Percentiles rank a stretch among this genome's conserved stretches.
Evolutionary conservation across 352 stramenopile species (phyloP).

Genomic region (Phytophthora tentaculata): DNA sequence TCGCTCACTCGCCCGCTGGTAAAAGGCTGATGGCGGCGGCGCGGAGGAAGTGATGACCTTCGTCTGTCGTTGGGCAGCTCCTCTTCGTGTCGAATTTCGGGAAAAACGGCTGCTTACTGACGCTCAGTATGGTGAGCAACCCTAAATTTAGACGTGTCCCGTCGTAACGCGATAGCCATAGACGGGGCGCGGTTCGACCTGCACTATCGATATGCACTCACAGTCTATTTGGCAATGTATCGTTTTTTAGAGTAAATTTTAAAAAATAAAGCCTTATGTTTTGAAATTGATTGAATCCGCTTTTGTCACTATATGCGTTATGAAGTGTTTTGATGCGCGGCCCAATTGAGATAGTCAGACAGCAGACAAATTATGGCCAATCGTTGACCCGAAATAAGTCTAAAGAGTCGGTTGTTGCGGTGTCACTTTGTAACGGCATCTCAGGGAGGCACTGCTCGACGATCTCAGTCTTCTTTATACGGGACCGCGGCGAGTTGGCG

Average conservation of each 20-base stretch:
- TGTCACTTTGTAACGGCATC: slow-evolving; percentile 22
- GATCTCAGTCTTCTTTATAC: neutral
- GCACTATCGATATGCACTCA: neutral
- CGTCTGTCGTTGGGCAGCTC: slow-evolving; percentile 30
- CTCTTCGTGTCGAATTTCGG: slow-evolving; percentile 31
- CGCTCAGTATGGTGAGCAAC: slow-evolving; percentile 23
- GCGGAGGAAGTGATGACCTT: slow-evolving; percentile 38
- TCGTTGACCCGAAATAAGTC: neutral
- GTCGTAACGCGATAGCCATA: slow-evolving; percentile 11
- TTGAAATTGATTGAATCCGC: neutral
- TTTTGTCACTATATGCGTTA: neutral
- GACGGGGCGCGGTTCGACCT: slow-evolving; percentile 8
- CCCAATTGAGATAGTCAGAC: slow-evolving; percentile 34
- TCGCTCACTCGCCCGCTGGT: slow-evolving; percentile 11
- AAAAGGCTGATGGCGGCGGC: slow-evolving; percentile 17
- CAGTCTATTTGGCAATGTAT: slow-evolving; percentile 7
- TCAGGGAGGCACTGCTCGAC: slow-evolving; percentile 1
- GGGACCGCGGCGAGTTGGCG: neutral
- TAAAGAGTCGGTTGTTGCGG: slow-evolving; percentile 19
- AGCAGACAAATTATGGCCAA: slow-evolving; percentile 9
- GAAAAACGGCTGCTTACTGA: slow-evolving; percentile 36
- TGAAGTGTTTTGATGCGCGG: slow-evolving; percentile 14
- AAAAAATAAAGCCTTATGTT: too few species aligned
- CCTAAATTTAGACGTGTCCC: slow-evolving; percentile 34
- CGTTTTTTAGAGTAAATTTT: neutral